A percentile compares a stretch with the other conserved stretches of the same genome.
phyloP scores from a whole-genome alignment of 1,139 yeast genomes.

The Zygosaccharomyces sapae region DNA sequence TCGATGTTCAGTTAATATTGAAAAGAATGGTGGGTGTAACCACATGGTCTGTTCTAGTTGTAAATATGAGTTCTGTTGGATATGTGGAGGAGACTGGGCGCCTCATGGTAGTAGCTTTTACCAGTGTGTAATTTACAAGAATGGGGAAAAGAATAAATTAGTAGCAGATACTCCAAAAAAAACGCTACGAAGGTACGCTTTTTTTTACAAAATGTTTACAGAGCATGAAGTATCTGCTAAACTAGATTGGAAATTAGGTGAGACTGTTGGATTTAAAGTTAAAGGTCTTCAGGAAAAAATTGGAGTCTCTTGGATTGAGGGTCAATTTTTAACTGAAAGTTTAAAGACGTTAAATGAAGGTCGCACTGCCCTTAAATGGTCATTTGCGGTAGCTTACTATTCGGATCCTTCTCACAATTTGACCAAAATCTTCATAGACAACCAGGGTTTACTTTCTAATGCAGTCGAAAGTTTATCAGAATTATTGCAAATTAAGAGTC shows the following conservation, averaged over 20 bases:
- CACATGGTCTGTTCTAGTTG: conserved; percentile 91
- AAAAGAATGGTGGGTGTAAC: conserved; percentile 92
- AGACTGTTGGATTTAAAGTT: conserved; percentile 60
- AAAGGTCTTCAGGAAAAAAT: conserved; percentile 58
- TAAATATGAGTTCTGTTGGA: conserved; percentile 84
- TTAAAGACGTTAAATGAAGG: conserved; percentile 62
- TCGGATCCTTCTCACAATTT: conserved; percentile 46
- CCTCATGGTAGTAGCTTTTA: conserved; percentile 64
- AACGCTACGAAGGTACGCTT: conserved; percentile 63
- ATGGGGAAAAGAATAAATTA: conserved; percentile 34
- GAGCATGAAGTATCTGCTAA: conserved; percentile 76
- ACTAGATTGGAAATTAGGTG: conserved; percentile 63
- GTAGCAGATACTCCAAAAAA: conserved; percentile 38
- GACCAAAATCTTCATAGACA: conserved; percentile 63
- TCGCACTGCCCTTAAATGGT: conserved; percentile 82
- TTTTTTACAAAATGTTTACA: conserved; percentile 70
- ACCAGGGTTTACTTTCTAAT: conserved; percentile 64
- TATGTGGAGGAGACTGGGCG: conserved; percentile 75
- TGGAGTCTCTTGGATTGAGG: conserved; percentile 83
- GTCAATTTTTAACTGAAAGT: conserved; percentile 75
- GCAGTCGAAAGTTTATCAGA: conserved; percentile 79
- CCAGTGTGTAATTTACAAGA: conserved; percentile 55
- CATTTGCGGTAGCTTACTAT: conserved; percentile 78
- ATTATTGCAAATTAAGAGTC: conserved; percentile 58
- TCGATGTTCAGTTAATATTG: conserved; percentile 48